Evolutionary conservation across 768 basidiomycete genomes (phyloP).

Genomic region (Mycena pura): DNA sequence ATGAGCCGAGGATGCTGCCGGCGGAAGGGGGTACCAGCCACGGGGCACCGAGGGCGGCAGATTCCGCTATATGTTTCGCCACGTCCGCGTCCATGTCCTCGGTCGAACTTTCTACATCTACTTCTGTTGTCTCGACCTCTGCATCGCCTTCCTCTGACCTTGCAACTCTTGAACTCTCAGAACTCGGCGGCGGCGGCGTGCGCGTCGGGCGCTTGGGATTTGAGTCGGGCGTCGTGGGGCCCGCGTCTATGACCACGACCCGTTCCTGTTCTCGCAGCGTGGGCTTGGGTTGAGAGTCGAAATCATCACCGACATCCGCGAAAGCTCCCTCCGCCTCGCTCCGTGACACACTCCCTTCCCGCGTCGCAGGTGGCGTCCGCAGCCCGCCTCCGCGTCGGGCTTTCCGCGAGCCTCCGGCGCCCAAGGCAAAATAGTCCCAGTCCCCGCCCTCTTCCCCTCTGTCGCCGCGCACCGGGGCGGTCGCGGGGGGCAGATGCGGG

Average conservation of each 20-base stretch:
- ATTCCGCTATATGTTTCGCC: too few relatives aligned
- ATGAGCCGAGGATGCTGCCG: too few relatives aligned
- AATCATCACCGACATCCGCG: too few relatives aligned
- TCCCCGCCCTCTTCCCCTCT: not conserved
- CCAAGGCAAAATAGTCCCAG: constrained; percentile 9
- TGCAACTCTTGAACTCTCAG: too few relatives aligned
- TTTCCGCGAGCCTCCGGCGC: not conserved
- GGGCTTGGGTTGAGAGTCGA: too few relatives aligned
- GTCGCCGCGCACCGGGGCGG: constrained; percentile 25
- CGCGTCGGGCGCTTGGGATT: constrained; percentile 17
- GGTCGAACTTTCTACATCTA: too few relatives aligned
- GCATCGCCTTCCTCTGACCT: too few relatives aligned
- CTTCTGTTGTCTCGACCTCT: not conserved
- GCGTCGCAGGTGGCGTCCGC: constrained; percentile 17
- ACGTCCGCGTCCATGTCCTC: too few relatives aligned
- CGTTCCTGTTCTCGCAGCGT: too few relatives aligned
- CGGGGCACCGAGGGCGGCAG: too few relatives aligned
- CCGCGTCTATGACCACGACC: not conserved
- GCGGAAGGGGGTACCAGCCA: too few relatives aligned
- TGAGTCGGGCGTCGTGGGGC: constrained; percentile 24
- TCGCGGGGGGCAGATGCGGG: constrained; percentile 28
- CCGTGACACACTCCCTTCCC: constrained; percentile 15
- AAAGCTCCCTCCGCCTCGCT: not conserved
- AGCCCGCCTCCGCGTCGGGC: constrained; percentile 9
- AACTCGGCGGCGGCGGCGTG: too few relatives aligned